Percentiles rank a stretch among this genome's conserved stretches.
Evolutionary conservation across 1,284 basidiomycete genomes (phyloP).

Genomic region (Puccinia polysora): DNA sequence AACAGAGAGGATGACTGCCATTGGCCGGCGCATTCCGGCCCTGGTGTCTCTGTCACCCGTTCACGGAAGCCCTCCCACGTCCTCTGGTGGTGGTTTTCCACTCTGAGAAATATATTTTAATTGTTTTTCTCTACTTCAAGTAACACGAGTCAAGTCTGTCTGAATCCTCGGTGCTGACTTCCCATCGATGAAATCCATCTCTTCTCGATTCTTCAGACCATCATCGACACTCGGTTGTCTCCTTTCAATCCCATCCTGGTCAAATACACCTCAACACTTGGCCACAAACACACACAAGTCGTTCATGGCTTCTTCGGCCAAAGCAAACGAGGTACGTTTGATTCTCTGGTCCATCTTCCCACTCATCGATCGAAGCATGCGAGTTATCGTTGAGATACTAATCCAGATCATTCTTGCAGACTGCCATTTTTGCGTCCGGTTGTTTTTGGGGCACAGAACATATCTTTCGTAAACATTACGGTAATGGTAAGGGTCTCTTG

Average conservation of each 20-base stretch:
- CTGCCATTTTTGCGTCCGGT: constrained; percentile 71
- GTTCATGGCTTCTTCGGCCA: constrained; percentile 12
- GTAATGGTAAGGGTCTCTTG: constrained; percentile 27
- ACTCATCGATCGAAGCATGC: background rate
- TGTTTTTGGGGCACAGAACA: constrained; percentile 57
- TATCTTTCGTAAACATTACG: constrained; percentile 47
- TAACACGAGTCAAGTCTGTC: too few relatives aligned
- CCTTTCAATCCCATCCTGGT: constrained; percentile 1
- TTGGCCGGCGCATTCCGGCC: too few relatives aligned
- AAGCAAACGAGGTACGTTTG: background rate
- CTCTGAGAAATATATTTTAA: too few relatives aligned
- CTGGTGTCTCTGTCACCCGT: too few relatives aligned
- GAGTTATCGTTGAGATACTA: too few relatives aligned
- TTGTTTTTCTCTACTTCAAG: too few relatives aligned
- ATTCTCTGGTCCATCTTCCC: background rate
- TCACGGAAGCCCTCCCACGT: too few relatives aligned
- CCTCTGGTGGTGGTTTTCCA: too few relatives aligned
- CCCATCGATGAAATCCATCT: constrained; percentile 8
- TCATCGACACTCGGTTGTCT: background rate
- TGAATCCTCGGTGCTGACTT: too few relatives aligned
- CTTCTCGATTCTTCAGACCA: constrained; percentile 1
- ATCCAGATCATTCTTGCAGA: constrained; percentile 4
- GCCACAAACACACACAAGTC: background rate
- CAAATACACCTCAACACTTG: background rate
- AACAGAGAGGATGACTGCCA: too few relatives aligned